These are phyloP conservation scores for Cytospora paraplurivora DNA, from an alignment of 2,329 filamentous ascomycete species.

Conservation along the genomic window DNA sequence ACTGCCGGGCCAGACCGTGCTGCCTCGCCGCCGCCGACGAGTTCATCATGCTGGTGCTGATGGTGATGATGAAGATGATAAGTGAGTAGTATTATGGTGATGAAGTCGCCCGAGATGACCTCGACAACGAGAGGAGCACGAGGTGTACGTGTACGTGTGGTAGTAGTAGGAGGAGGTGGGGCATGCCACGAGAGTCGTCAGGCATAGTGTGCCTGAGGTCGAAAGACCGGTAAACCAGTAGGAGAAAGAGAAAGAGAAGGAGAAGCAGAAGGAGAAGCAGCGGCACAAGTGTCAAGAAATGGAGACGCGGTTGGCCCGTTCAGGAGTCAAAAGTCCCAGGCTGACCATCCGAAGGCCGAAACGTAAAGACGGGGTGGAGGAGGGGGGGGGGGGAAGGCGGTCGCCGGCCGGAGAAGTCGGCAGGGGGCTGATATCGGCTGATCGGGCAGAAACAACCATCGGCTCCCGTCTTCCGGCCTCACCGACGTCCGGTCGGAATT, in stretches of 20 bases:
- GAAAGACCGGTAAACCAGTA: not conserved
- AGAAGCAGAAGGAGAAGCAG: too few relatives aligned
- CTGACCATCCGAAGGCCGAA: constrained; percentile 14
- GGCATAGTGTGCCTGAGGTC: constrained; percentile 7
- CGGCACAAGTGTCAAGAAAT: constrained; percentile 10
- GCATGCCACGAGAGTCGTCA: constrained; percentile 2
- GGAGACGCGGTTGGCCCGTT: constrained; percentile 11
- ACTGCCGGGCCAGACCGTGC: constrained; percentile 27
- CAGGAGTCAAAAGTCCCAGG: not conserved
- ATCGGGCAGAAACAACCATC: not conserved
- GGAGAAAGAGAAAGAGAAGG: too few relatives aligned
- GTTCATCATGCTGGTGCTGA: constrained; percentile 23
- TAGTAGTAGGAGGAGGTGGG: constrained; percentile 3
- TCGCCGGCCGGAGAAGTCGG: constrained; percentile 14
- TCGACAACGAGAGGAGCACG: not conserved
- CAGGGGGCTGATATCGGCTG: not conserved
- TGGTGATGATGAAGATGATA: not conserved
- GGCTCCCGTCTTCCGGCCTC: constrained; percentile 21
- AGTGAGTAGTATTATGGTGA: not conserved
- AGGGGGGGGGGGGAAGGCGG: too few relatives aligned
- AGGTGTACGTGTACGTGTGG: not conserved
- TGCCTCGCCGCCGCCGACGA: constrained; percentile 25
- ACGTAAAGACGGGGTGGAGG: constrained; percentile 3
- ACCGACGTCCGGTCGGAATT: constrained; percentile 3
- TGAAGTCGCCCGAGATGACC: not conserved